Evolutionary conservation across 1,284 basidiomycete species (phyloP).

Genomic region (Pseudozyma pruni): DNA sequence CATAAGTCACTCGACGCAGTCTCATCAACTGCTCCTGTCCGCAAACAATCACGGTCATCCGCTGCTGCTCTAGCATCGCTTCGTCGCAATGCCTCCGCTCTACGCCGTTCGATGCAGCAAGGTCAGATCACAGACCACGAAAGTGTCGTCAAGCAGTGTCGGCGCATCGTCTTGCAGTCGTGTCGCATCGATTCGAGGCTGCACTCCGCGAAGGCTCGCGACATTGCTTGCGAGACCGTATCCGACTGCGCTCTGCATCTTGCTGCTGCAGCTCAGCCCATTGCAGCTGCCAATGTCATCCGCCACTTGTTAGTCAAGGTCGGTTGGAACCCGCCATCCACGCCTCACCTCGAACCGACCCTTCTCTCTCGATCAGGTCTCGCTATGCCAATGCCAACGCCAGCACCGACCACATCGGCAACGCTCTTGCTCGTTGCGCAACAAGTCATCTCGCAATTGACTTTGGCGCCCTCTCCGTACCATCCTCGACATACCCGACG

Average conservation of each 20-base stretch:
- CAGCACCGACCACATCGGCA: background rate
- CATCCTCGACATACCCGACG: slow-evolving; percentile 24
- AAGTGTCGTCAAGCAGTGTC: slow-evolving; percentile 11
- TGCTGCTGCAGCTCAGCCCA: slow-evolving; percentile 10
- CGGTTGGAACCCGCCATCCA: slow-evolving; percentile 22
- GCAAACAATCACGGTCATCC: background rate
- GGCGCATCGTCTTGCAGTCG: slow-evolving; percentile 16
- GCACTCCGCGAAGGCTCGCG: slow-evolving; percentile 11
- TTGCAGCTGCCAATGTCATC: slow-evolving; percentile 17
- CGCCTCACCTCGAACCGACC: background rate
- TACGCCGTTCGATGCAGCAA: slow-evolving; percentile 16
- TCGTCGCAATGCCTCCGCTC: slow-evolving; percentile 4
- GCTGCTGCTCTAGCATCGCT: slow-evolving; percentile 11
- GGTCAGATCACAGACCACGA: background rate
- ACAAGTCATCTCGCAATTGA: slow-evolving; percentile 28
- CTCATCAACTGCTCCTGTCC: background rate
- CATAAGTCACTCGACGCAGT: background rate
- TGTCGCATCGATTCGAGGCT: slow-evolving; percentile 7
- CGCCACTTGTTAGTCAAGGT: slow-evolving; percentile 32
- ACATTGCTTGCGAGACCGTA: slow-evolving; percentile 13
- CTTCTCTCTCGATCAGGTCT: background rate
- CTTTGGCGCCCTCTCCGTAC: slow-evolving; percentile 13
- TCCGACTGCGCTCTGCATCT: slow-evolving; percentile 25
- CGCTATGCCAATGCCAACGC: background rate
- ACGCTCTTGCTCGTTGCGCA: slow-evolving; percentile 18